Percentiles rank a stretch among this genome's conserved stretches.
phyloP scores from a whole-genome alignment of 2,329 filamentous ascomycete genomes.

The Cordyceps militaris region DNA sequence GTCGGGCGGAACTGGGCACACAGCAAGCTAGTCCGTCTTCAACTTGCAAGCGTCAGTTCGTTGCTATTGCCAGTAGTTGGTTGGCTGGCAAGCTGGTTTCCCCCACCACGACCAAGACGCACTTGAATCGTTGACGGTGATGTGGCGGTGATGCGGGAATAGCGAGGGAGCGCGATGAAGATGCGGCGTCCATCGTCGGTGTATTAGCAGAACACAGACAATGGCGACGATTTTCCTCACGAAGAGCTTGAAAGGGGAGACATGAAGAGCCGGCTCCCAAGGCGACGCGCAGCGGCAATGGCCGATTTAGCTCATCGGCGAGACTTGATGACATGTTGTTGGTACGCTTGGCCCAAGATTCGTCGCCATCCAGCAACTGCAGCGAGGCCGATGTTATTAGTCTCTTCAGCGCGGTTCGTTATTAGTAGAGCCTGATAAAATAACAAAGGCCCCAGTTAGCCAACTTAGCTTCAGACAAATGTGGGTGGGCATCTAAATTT shows the following conservation, averaged over 20 bases:
- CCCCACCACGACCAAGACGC: background rate
- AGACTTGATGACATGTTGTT: background rate
- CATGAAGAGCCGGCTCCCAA: background rate
- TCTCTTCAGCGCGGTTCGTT: too few relatives aligned
- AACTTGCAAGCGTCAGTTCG: too few relatives aligned
- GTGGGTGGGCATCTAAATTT: constrained; percentile 2
- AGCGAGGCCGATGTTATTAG: too few relatives aligned
- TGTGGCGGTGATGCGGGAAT: background rate
- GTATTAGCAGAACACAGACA: background rate
- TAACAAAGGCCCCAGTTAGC: background rate
- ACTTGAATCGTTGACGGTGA: background rate
- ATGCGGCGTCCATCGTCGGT: background rate
- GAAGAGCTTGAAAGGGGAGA: background rate
- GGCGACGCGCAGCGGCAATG: background rate
- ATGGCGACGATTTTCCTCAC: background rate
- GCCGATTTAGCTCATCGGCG: background rate
- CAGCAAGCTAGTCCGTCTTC: background rate
- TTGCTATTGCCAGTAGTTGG: too few relatives aligned
- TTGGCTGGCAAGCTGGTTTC: too few relatives aligned
- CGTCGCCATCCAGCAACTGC: too few relatives aligned
- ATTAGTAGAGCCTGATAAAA: background rate
- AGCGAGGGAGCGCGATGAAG: background rate
- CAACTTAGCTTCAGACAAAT: background rate
- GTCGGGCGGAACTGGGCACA: background rate
- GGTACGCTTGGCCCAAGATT: too few relatives aligned